Evolutionary conservation across 768 basidiomycete genomes (phyloP), one percentile per base, ranked within the genome.

Genomic region (Artomyces pyxidatus): DNA sequence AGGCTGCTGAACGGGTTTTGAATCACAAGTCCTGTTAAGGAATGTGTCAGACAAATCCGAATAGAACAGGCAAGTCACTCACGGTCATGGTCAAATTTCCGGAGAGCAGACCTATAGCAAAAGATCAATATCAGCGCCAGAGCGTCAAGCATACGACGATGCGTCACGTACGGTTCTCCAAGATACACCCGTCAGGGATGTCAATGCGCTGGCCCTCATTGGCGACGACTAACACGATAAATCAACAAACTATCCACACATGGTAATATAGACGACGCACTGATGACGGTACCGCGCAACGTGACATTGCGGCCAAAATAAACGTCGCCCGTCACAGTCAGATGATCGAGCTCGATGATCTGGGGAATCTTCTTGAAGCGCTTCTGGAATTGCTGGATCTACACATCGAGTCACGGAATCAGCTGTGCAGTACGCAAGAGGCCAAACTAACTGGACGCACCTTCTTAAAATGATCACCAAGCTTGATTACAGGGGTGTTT

Each of bases 401-500:
- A 51, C 22, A 45, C 32, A 41, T 4, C 17, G 29, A 30, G 29
- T 40, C 26, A 45, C 29, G 40, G 41, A 23, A 46, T 26, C 17
- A 16, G 17, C 30, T 51, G 29, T 14, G 23, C 37, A 30, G 11
- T 0, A n/a, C 42, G 12, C 21, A 29, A 42, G 17, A 41, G 42
- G 17, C 8, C 27, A 21, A 47, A 35, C 42, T 37, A 23, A 23
- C n/a, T 37, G 27, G 27, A 17, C 65, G 41, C 48, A 88, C 87
- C 80, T 90, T 94, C 77, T 94, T 96, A 81, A 98, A 96, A 65
- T 88, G 87, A 66, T 93, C 90, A 39, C 93, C 92, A 42, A 96
- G 79, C 73, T 96, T 96, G 76, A 97, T 88, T 42, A 95, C 91
- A n/a, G 93, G 95, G 23, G 89, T 84, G 17, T 80, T 86, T 60